Evolutionary conservation across 306 rosid genomes (phyloP).

Genomic region (Amphicarpaea edgeworthii): DNA sequence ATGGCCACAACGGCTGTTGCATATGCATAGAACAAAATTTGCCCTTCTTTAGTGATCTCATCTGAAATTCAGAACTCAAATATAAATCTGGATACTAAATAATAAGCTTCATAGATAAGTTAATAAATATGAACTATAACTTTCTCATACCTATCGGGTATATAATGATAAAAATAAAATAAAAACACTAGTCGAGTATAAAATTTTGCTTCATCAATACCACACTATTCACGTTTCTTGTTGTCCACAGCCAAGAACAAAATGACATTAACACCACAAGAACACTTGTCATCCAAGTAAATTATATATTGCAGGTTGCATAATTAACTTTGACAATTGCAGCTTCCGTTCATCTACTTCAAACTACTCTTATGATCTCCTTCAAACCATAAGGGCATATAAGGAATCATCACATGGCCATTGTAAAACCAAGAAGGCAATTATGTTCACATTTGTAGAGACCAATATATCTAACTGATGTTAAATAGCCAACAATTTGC

Average conservation of each 20-base stretch:
- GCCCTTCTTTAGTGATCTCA: not conserved
- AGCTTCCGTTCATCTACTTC: too few relatives aligned
- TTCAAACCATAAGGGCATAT: conserved; percentile 5
- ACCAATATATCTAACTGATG: not conserved
- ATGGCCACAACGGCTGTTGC: not conserved
- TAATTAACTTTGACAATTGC: conserved; percentile 21
- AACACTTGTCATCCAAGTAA: not conserved
- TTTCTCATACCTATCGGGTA: too few relatives aligned
- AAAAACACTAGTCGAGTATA: too few relatives aligned
- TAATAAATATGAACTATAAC: too few relatives aligned
- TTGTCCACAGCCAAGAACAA: conserved; percentile 48
- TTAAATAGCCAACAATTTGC: not conserved
- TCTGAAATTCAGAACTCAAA: not conserved
- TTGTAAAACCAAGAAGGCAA: not conserved
- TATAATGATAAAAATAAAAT: too few relatives aligned
- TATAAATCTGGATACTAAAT: conserved; percentile 23
- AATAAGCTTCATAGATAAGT: not conserved
- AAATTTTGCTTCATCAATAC: too few relatives aligned
- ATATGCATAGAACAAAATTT: conserved; percentile 27
- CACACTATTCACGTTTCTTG: not conserved
- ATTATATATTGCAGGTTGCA: conserved; percentile 4
- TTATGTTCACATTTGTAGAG: not conserved
- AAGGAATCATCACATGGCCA: not conserved
- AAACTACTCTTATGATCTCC: conserved; percentile 37
- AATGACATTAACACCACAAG: not conserved